These are phyloP conservation scores for Populus nigra DNA, from an alignment of 345 rosid genomes.

Conservation along the genomic window DNA sequence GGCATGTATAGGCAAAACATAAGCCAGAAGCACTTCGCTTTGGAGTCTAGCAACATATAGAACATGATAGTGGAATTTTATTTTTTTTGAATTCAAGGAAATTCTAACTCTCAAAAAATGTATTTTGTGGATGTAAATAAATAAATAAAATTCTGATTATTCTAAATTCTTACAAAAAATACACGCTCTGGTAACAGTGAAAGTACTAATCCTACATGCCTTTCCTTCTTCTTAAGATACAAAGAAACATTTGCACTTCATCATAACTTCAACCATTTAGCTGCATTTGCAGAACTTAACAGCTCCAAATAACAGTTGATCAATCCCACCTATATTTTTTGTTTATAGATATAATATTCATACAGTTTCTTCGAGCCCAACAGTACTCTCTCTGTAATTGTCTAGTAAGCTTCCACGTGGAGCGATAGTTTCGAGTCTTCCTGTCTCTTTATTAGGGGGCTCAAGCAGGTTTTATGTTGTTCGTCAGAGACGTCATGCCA, in stretches of 20 bases:
- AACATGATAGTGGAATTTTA: not conserved
- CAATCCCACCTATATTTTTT: too few species aligned
- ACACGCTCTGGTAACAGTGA: not conserved
- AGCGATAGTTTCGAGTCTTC: slow-evolving; percentile 23
- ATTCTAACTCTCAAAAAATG: too few species aligned
- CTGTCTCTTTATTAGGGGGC: slow-evolving; percentile 10
- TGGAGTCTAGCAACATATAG: not conserved
- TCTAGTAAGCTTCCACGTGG: slow-evolving; percentile 37
- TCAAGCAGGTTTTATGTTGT: not conserved
- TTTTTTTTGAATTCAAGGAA: too few species aligned
- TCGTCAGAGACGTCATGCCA: not conserved
- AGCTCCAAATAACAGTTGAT: too few species aligned
- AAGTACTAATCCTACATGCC: not conserved
- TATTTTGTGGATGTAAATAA: too few species aligned
- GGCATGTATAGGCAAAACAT: slow-evolving; percentile 10
- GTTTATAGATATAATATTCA: not conserved
- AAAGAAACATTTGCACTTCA: too few species aligned
- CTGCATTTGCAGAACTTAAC: not conserved
- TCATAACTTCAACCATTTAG: not conserved
- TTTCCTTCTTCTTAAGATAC: too few species aligned
- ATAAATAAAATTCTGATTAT: too few species aligned
- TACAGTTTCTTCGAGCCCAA: not conserved
- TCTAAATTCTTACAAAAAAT: too few species aligned
- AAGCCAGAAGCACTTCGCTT: slow-evolving; percentile 9
- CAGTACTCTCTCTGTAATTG: not conserved